Base-by-base conservation (phyloP, 306 rosid species). In the Pyrus pyrifolia region DNA sequence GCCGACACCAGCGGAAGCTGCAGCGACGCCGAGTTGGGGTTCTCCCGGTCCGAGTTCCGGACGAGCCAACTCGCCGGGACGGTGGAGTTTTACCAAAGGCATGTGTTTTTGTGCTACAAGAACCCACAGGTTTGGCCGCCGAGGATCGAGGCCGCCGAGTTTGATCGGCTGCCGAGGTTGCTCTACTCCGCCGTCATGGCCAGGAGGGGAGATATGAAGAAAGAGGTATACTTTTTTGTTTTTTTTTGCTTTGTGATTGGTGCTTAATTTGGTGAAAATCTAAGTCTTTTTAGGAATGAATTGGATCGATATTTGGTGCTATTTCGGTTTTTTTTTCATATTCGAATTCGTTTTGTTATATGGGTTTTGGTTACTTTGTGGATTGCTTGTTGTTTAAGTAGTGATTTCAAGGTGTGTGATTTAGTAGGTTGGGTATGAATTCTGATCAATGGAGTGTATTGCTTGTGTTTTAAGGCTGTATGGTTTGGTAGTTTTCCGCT, bases 151-250 rank as follows among this genome's bases (percentile, higher is more conserved):
- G 97, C 97, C 49, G 96, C 98, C 0, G 97, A 94, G 85, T 91
- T 94, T n/a, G 97, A 94, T 86, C 95, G 98, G 42, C 80, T 94
- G 71, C 98, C 98, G 1, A 84, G 97, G 86, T 77, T 94, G 86
- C 98, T 94, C 22, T 83, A 92, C 40, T 95, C 93, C 2, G 98
- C 98, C 12, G 93, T 94, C 15, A 60, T 86, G 74, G 88, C 97
- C 0, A 85, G 87, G 81, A 94, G 86, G 84, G 80, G 17, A 17
- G 90, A 89, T 79, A 91, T 91, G 91, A 86, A 78, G 81, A 90
- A 87, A 81, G 88, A 90, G 91, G 98, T 93, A 22, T 51, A 42
- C 15, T 67, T 30, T 38, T 53, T 66, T 6, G 9, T 6, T 35
- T 6, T 25, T 17, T 21, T 29, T 9, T 15, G 74, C 14, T 19